Base-by-base conservation (phyloP, 768 basidiomycete species). In the Mycena belliarum region DNA sequence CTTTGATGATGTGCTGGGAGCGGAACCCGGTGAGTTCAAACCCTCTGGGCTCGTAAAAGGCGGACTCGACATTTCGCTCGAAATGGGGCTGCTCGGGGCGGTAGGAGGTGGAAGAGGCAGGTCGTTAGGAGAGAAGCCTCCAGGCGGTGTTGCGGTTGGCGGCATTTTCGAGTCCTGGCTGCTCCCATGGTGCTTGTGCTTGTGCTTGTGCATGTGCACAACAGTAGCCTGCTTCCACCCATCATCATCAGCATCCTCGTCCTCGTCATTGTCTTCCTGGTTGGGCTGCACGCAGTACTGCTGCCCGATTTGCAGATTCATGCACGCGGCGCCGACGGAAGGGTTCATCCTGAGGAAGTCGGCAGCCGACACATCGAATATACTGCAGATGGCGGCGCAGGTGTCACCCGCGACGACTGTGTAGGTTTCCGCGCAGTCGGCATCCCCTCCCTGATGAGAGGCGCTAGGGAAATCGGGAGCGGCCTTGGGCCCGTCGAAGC, bases 321-420 rank as follows among this genome's bases (percentile, higher is more conserved):
- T 49, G 41, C 54, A 55, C 3, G 46, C 47, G 1, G 55, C 48
- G 20, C 55, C 55, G 3, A 56, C 48, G 25, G 32, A 42, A 6
- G 55, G 55, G 14, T 56, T 56, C 55, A 56, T 56, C 8, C 55
- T 32, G 15, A 56, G 25, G 41, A 56, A 56, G 7, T 56, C 55
- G 2, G 48, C 55, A 14, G 33, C 32, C 21, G 55, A 38, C 7
- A 56, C 11, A 24, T 48, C 37, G 29, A 55, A 55, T 14, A 55
- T 28, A 16, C 46, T 32, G 28, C 24, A 21, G 24, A 55, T 42
- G 15, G 54, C 47, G 11, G 25, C 54, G 32, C 46, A 55, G 3
- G 46, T 43, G 21, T 55, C 54, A 5, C 54, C 54, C 21, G 46
- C 28, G 21, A 55, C 47, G 6, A 26, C 54, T 1, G 37, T 48